Evolutionary conservation across 2,329 filamentous ascomycete species (phyloP).

Genomic region (Paramyrothecium roridum): DNA sequence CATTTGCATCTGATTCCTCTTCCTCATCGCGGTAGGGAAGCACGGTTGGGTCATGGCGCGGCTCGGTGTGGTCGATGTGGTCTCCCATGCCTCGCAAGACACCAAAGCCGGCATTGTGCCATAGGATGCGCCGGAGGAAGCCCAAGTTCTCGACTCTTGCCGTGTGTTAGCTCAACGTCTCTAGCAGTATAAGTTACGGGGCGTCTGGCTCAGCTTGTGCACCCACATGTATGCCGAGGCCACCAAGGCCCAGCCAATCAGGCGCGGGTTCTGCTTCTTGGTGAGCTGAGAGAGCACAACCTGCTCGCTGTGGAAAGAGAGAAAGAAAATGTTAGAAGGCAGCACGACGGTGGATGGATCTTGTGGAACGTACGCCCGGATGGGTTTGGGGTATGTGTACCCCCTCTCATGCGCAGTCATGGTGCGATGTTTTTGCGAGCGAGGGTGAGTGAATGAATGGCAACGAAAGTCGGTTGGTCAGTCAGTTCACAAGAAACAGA

Average conservation of each 20-base stretch:
- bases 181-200: too few species aligned
- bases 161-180: background rate
- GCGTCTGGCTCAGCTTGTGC: too few species aligned
- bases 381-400: too few species aligned
- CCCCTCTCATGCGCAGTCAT: too few species aligned
- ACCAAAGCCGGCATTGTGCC: conserved; percentile 62
- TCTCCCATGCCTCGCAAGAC: conserved; percentile 45
- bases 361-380: too few species aligned
- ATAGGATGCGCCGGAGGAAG: conserved; percentile 53
- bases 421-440: too few species aligned
- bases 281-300: background rate
- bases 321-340: too few species aligned
- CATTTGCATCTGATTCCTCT: background rate
- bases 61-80: conserved; percentile 47
- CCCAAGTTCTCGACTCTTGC: conserved; percentile 51
- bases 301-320: too few species aligned
- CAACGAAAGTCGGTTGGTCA: too few species aligned
- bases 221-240: background rate
- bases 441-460: too few species aligned
- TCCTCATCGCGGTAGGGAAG: conserved; percentile 23
- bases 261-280: background rate
- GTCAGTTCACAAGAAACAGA: too few species aligned
- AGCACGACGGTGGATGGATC: too few species aligned
- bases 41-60: conserved; percentile 43
- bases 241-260: background rate